phyloP scores from a whole-genome alignment of 2,329 filamentous ascomycete species.

The Trichoderma sp. region DNA sequence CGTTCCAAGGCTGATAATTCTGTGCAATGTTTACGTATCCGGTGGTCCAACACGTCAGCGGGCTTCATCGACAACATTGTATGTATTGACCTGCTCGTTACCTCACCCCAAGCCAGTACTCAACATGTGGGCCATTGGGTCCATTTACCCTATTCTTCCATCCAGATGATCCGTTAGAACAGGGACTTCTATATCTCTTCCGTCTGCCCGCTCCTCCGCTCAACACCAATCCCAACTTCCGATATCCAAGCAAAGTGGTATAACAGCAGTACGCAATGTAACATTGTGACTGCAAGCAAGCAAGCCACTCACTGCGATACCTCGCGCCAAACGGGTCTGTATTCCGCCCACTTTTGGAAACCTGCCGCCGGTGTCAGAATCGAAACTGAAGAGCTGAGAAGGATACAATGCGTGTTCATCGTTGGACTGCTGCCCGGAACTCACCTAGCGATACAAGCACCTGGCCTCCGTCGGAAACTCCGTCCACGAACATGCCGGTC shows the following conservation, averaged over 20 bases:
- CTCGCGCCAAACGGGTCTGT: conserved; percentile 58
- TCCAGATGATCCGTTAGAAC: neutral
- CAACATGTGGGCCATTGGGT: neutral
- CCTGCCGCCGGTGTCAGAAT: conserved; percentile 43
- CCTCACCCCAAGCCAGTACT: neutral
- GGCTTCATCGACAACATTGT: neutral
- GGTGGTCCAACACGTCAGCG: neutral
- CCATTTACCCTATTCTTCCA: neutral
- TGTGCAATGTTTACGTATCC: neutral
- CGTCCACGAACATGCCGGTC: conserved; percentile 59
- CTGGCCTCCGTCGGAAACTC: conserved; percentile 53
- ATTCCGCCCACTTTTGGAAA: conserved; percentile 61
- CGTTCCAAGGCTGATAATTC: neutral
- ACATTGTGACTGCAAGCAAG: neutral
- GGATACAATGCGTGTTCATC: neutral
- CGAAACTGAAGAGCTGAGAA: neutral
- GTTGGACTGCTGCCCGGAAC: conserved; percentile 28
- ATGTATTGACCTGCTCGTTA: neutral
- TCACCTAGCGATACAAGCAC: conserved; percentile 57
- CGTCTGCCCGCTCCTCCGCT: too few species aligned
- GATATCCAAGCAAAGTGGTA: neutral
- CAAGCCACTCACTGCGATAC: conserved; percentile 30
- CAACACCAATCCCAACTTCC: neutral
- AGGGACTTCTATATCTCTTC: neutral
- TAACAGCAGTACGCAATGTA: neutral